Base-by-base conservation (phyloP, 257 asterid species). In the Capsicum pubescens region DNA sequence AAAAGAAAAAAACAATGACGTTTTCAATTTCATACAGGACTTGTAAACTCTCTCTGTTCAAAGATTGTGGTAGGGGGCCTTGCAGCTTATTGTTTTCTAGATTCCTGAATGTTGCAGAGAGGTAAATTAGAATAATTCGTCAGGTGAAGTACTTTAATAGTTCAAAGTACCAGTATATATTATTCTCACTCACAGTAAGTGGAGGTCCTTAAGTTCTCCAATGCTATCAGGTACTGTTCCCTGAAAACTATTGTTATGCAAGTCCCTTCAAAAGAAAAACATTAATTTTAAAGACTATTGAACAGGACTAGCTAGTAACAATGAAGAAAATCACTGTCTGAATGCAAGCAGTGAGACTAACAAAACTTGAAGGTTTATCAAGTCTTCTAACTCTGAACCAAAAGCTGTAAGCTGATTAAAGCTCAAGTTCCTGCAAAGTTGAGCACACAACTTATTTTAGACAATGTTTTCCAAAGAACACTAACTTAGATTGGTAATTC, bases 21-120 rank as follows among this genome's bases (percentile, higher is more conserved):
- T 61, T 48, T 54, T 85, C 26, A 80, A 63, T 60, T 56, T 21
- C 76, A 63, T 88, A 93, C 99, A 94, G 91, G 90, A 95, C 90
- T 89, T 94, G 90, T 82, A 94, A 85, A 83, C 92, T 91, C 46
- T 91, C 92, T 83, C 94, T 84, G 93, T 94, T 88, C 84, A 95
- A 86, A 59, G 98, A 89, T 71, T 87, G 90, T 52, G 99, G 99
- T n/a, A 95, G 96, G 50, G 98, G 98, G 54, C 98, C 99, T 87
- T 89, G 97, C 64, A 95, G 89, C 87, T 88, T 92, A 78, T 95
- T 95, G 87, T 95, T 91, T 88, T 92, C 97, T 77, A 95, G 93
- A 87, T 94, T 94, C 92, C 98, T 94, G 67, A 63, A 86, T 76
- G 88, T 72, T 54, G n/a, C 80, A 71, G 35, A 52, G 86, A 48